These are phyloP conservation scores for Gastrolobium villosum DNA, from an alignment of 306 rosid species.

Conservation along the genomic window DNA sequence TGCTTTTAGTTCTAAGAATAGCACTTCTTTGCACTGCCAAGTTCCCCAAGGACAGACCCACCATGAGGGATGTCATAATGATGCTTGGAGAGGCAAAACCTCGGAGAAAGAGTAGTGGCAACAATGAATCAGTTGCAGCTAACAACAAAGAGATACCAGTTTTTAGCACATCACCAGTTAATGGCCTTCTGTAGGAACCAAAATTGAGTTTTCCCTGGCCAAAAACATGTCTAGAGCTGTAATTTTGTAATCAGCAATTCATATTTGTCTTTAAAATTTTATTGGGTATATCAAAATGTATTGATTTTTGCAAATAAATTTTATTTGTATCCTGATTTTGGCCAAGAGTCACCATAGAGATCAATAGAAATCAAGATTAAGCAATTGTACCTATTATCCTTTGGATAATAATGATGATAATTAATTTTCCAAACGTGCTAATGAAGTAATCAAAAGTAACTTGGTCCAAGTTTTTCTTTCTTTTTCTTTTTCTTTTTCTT, in stretches of 20 bases:
- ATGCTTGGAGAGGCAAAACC: conserved; percentile 99
- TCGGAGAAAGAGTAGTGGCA: conserved; percentile 81
- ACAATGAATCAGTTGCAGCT: conserved; percentile 51
- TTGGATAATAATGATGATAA: conserved; percentile 37
- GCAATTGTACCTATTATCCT: conserved; percentile 39
- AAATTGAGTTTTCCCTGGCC: conserved; percentile 36
- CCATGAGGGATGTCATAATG: conserved; percentile 93
- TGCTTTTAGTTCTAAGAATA: conserved; percentile 90
- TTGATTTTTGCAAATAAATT: conserved; percentile 45
- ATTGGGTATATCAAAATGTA: conserved; percentile 48
- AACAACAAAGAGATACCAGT: conserved; percentile 73
- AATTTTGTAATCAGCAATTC: conserved; percentile 55
- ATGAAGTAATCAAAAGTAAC: conserved; percentile 33
- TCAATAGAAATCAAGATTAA: conserved; percentile 31
- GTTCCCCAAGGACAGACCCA: conserved; percentile 90
- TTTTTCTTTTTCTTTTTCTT: too few species aligned
- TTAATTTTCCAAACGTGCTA: conserved; percentile 12
- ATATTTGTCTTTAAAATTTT: conserved; percentile 39
- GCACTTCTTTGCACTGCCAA: conserved; percentile 92
- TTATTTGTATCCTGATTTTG: conserved; percentile 46
- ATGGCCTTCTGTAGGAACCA: conserved; percentile 72
- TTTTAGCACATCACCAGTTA: conserved; percentile 80
- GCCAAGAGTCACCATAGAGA: conserved; percentile 28
- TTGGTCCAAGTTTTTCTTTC: neutral
- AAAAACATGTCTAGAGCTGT: conserved; percentile 48